Percentiles rank a stretch among this genome's conserved stretches.
Evolutionary conservation across 768 basidiomycete species (phyloP).

Genomic region (Pilatotrama ljubarskyi): DNA sequence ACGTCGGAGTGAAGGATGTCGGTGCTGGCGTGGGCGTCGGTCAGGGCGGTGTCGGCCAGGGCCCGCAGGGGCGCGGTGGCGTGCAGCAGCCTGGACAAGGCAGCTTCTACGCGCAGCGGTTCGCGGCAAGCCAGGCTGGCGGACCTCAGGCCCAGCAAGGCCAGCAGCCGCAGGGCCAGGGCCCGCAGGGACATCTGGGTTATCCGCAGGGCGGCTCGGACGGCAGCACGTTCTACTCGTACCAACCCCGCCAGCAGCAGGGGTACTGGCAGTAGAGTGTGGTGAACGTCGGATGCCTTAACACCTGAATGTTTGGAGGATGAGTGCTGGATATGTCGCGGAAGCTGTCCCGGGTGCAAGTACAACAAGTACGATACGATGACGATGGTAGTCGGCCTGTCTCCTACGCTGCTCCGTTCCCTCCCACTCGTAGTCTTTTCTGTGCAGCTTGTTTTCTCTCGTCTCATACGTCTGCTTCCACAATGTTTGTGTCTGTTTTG

Average conservation of each 20-base stretch:
- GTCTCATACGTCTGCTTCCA: slow-evolving; percentile 10
- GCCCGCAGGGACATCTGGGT: slow-evolving; percentile 56
- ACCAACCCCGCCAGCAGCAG: slow-evolving; percentile 70
- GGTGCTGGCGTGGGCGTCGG: slow-evolving; percentile 46
- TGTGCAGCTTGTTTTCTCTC: slow-evolving; percentile 7
- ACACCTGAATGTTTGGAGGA: not conserved
- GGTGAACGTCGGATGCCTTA: not conserved
- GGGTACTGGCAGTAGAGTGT: slow-evolving; percentile 51
- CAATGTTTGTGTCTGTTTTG: slow-evolving; percentile 12
- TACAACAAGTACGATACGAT: not conserved
- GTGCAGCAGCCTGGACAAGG: slow-evolving; percentile 46
- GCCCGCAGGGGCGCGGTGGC: slow-evolving; percentile 43
- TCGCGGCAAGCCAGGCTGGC: slow-evolving; percentile 41
- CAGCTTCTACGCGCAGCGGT: slow-evolving; percentile 47
- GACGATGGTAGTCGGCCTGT: not conserved
- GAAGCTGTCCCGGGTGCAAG: not conserved
- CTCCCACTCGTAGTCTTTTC: not conserved
- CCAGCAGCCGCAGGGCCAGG: slow-evolving; percentile 39
- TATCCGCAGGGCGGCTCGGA: slow-evolving; percentile 68
- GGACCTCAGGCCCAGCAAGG: slow-evolving; percentile 51
- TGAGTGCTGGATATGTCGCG: not conserved
- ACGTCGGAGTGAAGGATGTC: slow-evolving; percentile 59
- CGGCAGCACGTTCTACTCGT: slow-evolving; percentile 63
- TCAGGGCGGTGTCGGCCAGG: slow-evolving; percentile 38
- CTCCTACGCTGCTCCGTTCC: not conserved